phyloP scores from a whole-genome alignment of 306 rosid genomes.

The Cyamopsis tetragonoloba region DNA sequence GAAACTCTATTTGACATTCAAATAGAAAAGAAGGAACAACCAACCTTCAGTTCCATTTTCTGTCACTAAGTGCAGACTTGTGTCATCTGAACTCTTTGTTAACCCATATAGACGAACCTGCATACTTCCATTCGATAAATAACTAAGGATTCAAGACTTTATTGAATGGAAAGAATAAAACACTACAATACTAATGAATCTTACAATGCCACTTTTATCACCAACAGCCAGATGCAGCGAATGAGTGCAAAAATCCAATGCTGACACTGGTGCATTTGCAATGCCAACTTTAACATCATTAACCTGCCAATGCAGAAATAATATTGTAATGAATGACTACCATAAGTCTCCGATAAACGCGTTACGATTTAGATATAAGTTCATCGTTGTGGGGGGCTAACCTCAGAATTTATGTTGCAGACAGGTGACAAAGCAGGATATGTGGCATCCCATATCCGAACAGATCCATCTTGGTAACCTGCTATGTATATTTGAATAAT shows the following conservation, averaged over 20 bases:
- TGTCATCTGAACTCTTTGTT: constrained; percentile 38
- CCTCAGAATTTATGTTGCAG: constrained; percentile 60
- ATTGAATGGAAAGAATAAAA: constrained; percentile 15
- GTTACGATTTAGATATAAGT: constrained; percentile 3
- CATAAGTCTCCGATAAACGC: constrained; percentile 14
- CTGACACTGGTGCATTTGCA: constrained; percentile 55
- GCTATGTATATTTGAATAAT: constrained; percentile 62
- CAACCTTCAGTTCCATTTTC: constrained; percentile 65
- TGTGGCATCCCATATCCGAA: constrained; percentile 84
- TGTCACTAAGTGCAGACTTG: constrained; percentile 48
- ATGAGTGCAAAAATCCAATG: constrained; percentile 66
- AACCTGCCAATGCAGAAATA: constrained; percentile 48
- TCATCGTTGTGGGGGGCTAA: constrained; percentile 21
- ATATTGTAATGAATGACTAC: constrained; percentile 14
- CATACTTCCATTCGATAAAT: constrained; percentile 34
- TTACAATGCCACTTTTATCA: constrained; percentile 68
- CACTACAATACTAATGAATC: constrained; percentile 12
- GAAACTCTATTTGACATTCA: constrained; percentile 11
- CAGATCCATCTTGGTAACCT: constrained; percentile 88
- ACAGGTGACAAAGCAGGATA: constrained; percentile 54
- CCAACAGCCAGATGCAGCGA: constrained; percentile 60
- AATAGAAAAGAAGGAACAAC: constrained; percentile 14
- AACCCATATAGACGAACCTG: constrained; percentile 72
- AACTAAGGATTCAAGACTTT: constrained; percentile 18
- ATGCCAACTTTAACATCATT: constrained; percentile 36